Percentiles rank a stretch among this genome's conserved stretches.
phyloP scores from a whole-genome alignment of 768 basidiomycete genomes.

The Amanita rimosa region DNA sequence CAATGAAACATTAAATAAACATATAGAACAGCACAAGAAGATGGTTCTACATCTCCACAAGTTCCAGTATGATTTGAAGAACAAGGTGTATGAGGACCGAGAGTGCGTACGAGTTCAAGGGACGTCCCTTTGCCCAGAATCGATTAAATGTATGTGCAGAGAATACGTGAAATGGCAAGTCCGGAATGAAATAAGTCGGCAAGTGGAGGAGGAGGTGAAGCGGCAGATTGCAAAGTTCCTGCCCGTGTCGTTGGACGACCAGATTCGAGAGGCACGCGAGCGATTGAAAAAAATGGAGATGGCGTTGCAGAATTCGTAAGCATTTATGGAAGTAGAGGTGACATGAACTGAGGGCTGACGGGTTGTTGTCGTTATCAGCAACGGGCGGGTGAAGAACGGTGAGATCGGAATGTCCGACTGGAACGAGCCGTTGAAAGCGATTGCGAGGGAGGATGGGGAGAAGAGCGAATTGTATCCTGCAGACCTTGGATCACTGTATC shows the following conservation, averaged over 20 bases:
- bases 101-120: neutral
- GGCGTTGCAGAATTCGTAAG: conserved; percentile 42
- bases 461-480: conserved; percentile 36
- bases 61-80: neutral
- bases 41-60: neutral
- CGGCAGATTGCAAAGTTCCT: conserved; percentile 36
- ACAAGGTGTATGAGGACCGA: neutral
- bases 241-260: conserved; percentile 33
- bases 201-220: conserved; percentile 36
- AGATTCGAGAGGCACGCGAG: conserved; percentile 29
- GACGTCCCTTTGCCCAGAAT: neutral
- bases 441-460: conserved; percentile 39
- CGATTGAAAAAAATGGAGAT: conserved; percentile 31
- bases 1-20: neutral
- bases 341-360: neutral
- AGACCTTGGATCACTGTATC: conserved; percentile 37
- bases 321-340: neutral
- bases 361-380: conserved; percentile 14
- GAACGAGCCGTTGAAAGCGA: conserved; percentile 30
- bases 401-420: conserved; percentile 15
- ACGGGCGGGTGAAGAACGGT: conserved; percentile 27
- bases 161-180: neutral
- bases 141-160: neutral
- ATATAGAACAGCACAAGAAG: neutral
- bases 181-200: conserved; percentile 16